These are phyloP conservation scores for Rhizopogon rudus DNA, from an alignment of 768 basidiomycete genomes.

Conservation along the genomic window DNA sequence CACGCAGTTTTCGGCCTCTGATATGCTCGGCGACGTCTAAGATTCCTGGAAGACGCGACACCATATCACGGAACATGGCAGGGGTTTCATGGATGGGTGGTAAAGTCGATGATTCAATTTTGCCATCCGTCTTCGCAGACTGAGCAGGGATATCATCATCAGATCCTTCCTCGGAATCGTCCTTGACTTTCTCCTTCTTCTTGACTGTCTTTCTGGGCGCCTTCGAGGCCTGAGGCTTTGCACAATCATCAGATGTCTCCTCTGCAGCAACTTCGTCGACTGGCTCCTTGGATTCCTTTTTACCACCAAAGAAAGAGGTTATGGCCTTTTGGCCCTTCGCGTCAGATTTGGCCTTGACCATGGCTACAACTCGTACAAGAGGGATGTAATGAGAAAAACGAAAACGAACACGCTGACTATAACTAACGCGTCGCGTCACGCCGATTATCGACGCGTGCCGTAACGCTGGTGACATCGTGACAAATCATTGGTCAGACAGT, in stretches of 20 bases:
- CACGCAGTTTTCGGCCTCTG: constrained; percentile 77
- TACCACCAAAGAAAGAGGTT: constrained; percentile 47
- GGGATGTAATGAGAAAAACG: constrained; percentile 1
- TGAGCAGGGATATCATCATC: constrained; percentile 28
- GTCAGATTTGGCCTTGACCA: constrained; percentile 45
- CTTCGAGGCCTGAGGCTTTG: constrained; percentile 26
- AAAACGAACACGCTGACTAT: neutral
- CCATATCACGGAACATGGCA: constrained; percentile 72
- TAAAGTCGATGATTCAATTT: constrained; percentile 53
- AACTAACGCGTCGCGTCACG: constrained; percentile 8
- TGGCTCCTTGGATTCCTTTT: constrained; percentile 18
- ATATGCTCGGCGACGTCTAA: constrained; percentile 61
- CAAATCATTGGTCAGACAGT: neutral
- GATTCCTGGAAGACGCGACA: constrained; percentile 60
- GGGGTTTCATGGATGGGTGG: constrained; percentile 74
- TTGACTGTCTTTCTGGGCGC: constrained; percentile 29
- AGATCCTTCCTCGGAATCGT: constrained; percentile 27
- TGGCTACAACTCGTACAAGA: constrained; percentile 18
- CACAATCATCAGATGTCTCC: constrained; percentile 6
- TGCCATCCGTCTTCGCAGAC: constrained; percentile 33
- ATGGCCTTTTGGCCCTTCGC: constrained; percentile 49
- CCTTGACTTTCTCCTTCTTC: constrained; percentile 27
- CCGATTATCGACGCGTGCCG: neutral
- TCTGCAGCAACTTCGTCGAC: constrained; percentile 7
- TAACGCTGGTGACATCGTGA: constrained; percentile 4